These are phyloP conservation scores for Mangifera indica DNA, from an alignment of 345 rosid species.

Conservation along the genomic window DNA sequence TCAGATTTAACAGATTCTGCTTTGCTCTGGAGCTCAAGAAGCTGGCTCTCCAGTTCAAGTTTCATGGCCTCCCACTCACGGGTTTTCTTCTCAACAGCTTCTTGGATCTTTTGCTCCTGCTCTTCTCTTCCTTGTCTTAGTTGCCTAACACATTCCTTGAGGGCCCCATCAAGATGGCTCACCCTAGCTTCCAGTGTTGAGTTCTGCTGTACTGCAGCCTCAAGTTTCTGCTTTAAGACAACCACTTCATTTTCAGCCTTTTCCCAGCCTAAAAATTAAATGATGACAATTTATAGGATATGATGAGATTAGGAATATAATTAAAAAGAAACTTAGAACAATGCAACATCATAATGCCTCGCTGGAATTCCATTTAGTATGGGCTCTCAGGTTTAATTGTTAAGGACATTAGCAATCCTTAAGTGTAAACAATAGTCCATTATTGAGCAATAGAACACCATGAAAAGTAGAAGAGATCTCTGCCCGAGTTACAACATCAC, in stretches of 20 bases:
- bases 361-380: neutral
- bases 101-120: slow-evolving; percentile 61
- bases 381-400: neutral
- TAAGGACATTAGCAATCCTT: neutral
- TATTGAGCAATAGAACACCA: neutral
- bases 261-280: slow-evolving; percentile 72
- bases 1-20: slow-evolving; percentile 32
- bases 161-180: slow-evolving; percentile 84
- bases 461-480: neutral
- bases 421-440: neutral
- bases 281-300: neutral
- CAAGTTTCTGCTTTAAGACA: slow-evolving; percentile 64
- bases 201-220: slow-evolving; percentile 45
- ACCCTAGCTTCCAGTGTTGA: slow-evolving; percentile 65
- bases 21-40: slow-evolving; percentile 45
- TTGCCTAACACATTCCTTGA: slow-evolving; percentile 94
- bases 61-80: slow-evolving; percentile 54
- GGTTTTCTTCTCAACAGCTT: slow-evolving; percentile 48
- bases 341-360: neutral
- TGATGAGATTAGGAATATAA: neutral
- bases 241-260: slow-evolving; percentile 76
- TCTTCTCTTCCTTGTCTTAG: slow-evolving; percentile 81
- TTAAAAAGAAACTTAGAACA: slow-evolving; percentile 7
- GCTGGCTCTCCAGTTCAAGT: slow-evolving; percentile 49
- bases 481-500: neutral